Percentiles rank a stretch among this genome's conserved stretches.
These are phyloP conservation scores for Lotus japonicus DNA, from an alignment of 306 rosid genomes.

Conservation along the genomic window DNA sequence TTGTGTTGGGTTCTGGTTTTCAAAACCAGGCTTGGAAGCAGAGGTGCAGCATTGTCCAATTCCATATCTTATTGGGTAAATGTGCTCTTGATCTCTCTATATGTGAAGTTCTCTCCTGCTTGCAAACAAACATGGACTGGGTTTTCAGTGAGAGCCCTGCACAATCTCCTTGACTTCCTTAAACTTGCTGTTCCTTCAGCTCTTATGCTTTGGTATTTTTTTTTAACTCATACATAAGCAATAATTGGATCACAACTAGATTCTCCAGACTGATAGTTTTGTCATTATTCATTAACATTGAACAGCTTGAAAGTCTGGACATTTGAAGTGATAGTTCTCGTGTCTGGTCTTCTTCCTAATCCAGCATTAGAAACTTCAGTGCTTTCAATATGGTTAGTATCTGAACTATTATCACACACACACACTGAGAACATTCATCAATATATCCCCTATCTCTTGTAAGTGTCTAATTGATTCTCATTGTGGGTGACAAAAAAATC, in stretches of 20 bases:
- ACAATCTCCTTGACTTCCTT: constrained; percentile 31
- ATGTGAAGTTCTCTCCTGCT: constrained; percentile 48
- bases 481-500: too few relatives aligned
- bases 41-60: constrained; percentile 58
- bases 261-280: constrained; percentile 5
- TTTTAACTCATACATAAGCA: background rate
- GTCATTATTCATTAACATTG: background rate
- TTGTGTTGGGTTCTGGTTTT: constrained; percentile 53
- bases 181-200: constrained; percentile 69
- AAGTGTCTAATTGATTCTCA: too few relatives aligned
- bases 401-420: background rate
- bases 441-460: background rate
- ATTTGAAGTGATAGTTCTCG: constrained; percentile 50
- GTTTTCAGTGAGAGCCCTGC: constrained; percentile 39
- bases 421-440: background rate
- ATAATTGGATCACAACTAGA: background rate
- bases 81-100: constrained; percentile 32
- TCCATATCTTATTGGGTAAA: constrained; percentile 55
- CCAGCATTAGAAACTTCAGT: constrained; percentile 58
- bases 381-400: constrained; percentile 47
- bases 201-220: constrained; percentile 51
- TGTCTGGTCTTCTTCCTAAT: constrained; percentile 62
- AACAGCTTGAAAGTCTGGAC: constrained; percentile 65
- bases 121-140: constrained; percentile 60
- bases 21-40: constrained; percentile 43